Evolutionary conservation across 257 asterid genomes (phyloP).

Genomic region (Fraxinus americana): DNA sequence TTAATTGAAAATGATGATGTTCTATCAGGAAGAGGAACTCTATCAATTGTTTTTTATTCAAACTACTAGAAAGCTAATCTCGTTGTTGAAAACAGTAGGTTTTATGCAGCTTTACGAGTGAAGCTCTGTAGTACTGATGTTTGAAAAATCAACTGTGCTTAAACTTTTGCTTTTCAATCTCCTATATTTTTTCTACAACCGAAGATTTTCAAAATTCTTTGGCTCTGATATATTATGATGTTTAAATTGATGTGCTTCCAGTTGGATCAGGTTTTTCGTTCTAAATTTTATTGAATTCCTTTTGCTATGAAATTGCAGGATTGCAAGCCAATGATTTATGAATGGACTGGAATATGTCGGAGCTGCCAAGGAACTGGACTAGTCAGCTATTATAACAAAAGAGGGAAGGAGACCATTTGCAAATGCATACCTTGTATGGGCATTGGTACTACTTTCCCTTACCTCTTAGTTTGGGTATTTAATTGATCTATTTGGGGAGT

Average conservation of each 20-base stretch:
- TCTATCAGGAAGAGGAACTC: background rate
- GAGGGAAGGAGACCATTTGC: conserved; percentile 84
- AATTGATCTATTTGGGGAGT: background rate
- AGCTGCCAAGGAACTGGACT: conserved; percentile 95
- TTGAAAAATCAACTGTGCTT: background rate
- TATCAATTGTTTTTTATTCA: background rate
- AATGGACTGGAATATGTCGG: conserved; percentile 96
- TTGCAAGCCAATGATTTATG: conserved; percentile 85
- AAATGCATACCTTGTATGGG: conserved; percentile 96
- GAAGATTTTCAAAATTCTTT: background rate
- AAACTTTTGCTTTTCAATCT: background rate
- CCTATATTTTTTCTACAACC: background rate
- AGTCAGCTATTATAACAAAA: conserved; percentile 79
- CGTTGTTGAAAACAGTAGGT: conserved; percentile 14
- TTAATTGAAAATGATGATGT: background rate
- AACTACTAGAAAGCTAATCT: background rate
- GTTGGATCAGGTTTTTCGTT: background rate
- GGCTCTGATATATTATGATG: conserved; percentile 1
- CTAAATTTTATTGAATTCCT: background rate
- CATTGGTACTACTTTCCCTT: conserved; percentile 50
- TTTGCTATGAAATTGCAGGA: conserved; percentile 49
- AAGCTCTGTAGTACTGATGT: conserved; percentile 8
- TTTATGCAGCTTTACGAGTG: background rate
- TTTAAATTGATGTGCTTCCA: background rate
- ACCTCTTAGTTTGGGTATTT: background rate